phyloP scores from a whole-genome alignment of 2,329 filamentous ascomycete genomes.

The Aspergillus pseudoterreus region DNA sequence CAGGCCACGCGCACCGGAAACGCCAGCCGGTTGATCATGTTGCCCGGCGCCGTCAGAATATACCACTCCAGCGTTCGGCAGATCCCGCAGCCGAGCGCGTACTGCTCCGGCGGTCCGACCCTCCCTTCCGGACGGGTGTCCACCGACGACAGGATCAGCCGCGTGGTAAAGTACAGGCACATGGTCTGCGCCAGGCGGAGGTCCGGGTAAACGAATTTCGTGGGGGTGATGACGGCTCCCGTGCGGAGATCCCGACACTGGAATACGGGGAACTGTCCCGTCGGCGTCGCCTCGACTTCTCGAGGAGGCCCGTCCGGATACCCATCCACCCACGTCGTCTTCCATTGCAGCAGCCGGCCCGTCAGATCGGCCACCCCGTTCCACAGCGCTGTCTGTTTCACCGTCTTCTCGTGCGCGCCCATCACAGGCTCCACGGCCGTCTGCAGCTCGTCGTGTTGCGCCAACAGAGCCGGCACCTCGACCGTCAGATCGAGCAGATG shows the following conservation, averaged over 20 bases:
- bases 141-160: slow-evolving; percentile 33
- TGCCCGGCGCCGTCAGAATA: slow-evolving; percentile 31
- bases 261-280: slow-evolving; percentile 31
- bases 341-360: slow-evolving; percentile 27
- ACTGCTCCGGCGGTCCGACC: slow-evolving; percentile 29
- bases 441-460: slow-evolving; percentile 29
- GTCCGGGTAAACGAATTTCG: slow-evolving; percentile 32
- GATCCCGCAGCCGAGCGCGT: slow-evolving; percentile 33
- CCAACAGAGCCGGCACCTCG: slow-evolving; percentile 30
- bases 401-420: slow-evolving; percentile 27
- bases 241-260: slow-evolving; percentile 31
- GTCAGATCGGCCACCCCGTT: slow-evolving; percentile 32
- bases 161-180: slow-evolving; percentile 32
- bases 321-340: slow-evolving; percentile 27
- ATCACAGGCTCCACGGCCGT: slow-evolving; percentile 18
- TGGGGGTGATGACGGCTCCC: slow-evolving; percentile 26
- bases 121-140: slow-evolving; percentile 28
- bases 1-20: slow-evolving; percentile 36
- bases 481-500: slow-evolving; percentile 35
- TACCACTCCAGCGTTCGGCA: slow-evolving; percentile 35
- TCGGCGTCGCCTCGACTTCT: slow-evolving; percentile 22
- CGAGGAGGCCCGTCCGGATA: slow-evolving; percentile 27
- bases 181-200: slow-evolving; percentile 35
- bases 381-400: slow-evolving; percentile 33
- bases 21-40: slow-evolving; percentile 39